Conservation (phyloP, 768 basidiomycete species). For the Boletus insuetus region DNA sequence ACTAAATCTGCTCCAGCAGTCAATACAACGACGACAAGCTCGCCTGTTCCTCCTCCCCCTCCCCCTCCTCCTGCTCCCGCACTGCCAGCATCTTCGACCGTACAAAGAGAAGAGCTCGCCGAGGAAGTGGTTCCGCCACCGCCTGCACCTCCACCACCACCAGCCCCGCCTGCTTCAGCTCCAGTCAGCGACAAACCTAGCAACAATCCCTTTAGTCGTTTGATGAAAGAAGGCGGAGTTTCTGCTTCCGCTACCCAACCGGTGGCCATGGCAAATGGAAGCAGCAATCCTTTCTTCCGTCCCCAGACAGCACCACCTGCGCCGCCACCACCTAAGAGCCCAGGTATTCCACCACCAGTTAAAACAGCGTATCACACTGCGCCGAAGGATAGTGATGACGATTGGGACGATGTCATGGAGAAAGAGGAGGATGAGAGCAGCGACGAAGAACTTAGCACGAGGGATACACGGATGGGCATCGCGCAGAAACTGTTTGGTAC, state of each 20-base stretch:
- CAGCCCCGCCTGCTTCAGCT: conserved; percentile 26
- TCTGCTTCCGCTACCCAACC: conserved; percentile 23
- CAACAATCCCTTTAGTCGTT: conserved; percentile 79
- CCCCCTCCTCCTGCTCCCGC: conserved; percentile 24
- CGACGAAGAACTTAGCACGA: conserved; percentile 74
- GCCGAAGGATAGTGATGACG: conserved; percentile 59
- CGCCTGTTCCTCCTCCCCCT: conserved; percentile 38
- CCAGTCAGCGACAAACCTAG: conserved; percentile 47
- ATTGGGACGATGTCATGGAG: conserved; percentile 85
- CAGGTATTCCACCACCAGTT: conserved; percentile 41
- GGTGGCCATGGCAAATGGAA: conserved; percentile 38
- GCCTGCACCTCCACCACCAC: conserved; percentile 25
- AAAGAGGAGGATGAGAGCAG: conserved; percentile 67
- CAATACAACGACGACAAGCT: conserved; percentile 22
- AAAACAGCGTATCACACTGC: conserved; percentile 64
- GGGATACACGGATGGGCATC: conserved; percentile 64
- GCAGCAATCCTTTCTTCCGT: conserved; percentile 77
- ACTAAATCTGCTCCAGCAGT: conserved; percentile 36
- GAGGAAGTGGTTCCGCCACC: conserved; percentile 32
- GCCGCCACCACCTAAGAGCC: conserved; percentile 37
- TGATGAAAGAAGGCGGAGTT: conserved; percentile 50
- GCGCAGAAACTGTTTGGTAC: conserved; percentile 78
- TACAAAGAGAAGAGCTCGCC: conserved; percentile 9
- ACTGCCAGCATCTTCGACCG: conserved; percentile 23
- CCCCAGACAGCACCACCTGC: conserved; percentile 41